These are phyloP conservation scores for Kwoniella shivajii DNA, from an alignment of 1,284 basidiomycete species.

Conservation along the genomic window DNA sequence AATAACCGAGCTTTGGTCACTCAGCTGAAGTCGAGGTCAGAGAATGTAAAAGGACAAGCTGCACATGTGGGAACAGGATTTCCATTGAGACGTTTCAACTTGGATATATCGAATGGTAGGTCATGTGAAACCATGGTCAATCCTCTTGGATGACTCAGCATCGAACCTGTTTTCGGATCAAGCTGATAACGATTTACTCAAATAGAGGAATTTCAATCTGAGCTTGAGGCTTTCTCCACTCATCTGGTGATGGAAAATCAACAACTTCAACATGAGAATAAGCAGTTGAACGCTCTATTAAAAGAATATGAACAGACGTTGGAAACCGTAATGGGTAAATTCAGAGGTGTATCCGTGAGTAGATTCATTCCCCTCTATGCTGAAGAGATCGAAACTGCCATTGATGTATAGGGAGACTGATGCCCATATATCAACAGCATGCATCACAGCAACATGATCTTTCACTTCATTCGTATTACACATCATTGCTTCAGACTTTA, in stretches of 20 bases:
- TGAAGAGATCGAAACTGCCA: not conserved
- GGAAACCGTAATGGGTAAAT: slow-evolving; percentile 96
- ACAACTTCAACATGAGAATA: slow-evolving; percentile 87
- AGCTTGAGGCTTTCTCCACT: slow-evolving; percentile 86
- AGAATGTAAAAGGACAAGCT: slow-evolving; percentile 82
- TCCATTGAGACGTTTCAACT: slow-evolving; percentile 82
- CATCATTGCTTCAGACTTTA: slow-evolving; percentile 73
- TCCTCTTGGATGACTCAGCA: not conserved
- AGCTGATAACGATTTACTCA: not conserved
- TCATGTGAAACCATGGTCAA: not conserved
- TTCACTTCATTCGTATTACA: slow-evolving; percentile 87
- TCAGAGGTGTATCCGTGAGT: slow-evolving; percentile 86
- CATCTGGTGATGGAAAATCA: slow-evolving; percentile 94
- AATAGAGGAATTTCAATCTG: slow-evolving; percentile 87
- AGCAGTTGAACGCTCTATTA: slow-evolving; percentile 80
- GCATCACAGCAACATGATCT: slow-evolving; percentile 91
- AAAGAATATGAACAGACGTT: slow-evolving; percentile 95
- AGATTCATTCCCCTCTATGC: not conserved
- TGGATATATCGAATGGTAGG: slow-evolving; percentile 85
- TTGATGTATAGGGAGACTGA: not conserved
- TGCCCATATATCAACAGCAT: slow-evolving; percentile 61
- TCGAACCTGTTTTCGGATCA: not conserved
- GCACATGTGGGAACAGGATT: slow-evolving; percentile 75
- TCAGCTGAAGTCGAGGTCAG: slow-evolving; percentile 72
- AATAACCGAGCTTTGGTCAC: slow-evolving; percentile 78